Base-by-base conservation (phyloP, 2,329 filamentous ascomycete genomes). In the Aspergillus quadricinctus region DNA sequence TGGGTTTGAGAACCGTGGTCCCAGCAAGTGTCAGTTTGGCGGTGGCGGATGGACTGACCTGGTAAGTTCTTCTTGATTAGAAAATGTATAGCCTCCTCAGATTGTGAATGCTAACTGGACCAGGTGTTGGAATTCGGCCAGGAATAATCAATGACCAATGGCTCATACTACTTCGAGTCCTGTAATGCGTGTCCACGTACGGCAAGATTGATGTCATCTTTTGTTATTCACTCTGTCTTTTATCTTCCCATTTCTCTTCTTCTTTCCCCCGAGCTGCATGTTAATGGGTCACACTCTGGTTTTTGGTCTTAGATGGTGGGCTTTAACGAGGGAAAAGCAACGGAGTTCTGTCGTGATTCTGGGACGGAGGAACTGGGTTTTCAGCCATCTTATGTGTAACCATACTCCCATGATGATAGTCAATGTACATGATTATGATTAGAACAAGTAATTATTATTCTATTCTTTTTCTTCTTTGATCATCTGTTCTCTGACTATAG, bases 1-100 rank as follows among this genome's bases (percentile, higher is more conserved):
- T 63, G 85, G 90, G 0, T 96, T 94, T 70, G 77, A 78, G 62
- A 83, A 87, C 63, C 73, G 80, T 29, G 90, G 92, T 0, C 77
- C 80, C 50, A 94, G 90, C 71, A 76, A 83, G 57, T 87, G 84
- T 51, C 79, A 83, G 56, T 92, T 91, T 74, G 88, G 87, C 21
- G 90, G 90, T 40, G 89, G 90, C 31, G 87, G 85, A 19, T 96
- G 92, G 91, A 81, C 84, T 64, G 87, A 94, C 70, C 86, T 96
- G 89, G 88, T 92, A 71, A 72, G 80, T 61, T 25, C 29, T n/a
- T 31, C 31, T 37, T 37, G 31, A 37, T 37, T 37, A 37, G 14
- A 37, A 35, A 14, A 7, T 37, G 11, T 37, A 14, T 37, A 14
- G 14, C 31, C 31, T 37, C 31, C 5, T 17, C 31, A 35, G 31